Percentiles rank a stretch among this genome's conserved stretches.
Evolutionary conservation across 768 basidiomycete genomes (phyloP).

Genomic region (Hemileccinum impolitum): DNA sequence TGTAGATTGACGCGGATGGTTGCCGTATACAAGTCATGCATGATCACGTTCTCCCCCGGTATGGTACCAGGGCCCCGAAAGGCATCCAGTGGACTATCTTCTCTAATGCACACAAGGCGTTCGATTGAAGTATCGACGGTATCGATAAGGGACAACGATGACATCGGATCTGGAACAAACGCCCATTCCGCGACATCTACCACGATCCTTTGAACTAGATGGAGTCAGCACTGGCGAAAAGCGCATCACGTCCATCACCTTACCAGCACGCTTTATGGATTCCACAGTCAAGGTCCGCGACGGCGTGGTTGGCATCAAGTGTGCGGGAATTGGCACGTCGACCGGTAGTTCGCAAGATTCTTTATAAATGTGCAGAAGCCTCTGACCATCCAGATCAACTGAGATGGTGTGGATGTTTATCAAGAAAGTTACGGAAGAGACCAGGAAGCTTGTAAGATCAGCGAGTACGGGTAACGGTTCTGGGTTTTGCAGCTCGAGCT

Average conservation of each 20-base stretch:
- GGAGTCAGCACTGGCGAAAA: background rate
- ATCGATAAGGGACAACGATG: background rate
- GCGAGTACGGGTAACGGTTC: slow-evolving; percentile 5
- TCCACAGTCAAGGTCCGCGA: background rate
- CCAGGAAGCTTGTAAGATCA: slow-evolving; percentile 9
- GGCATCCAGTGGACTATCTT: background rate
- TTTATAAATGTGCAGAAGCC: slow-evolving; percentile 3
- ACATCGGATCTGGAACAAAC: background rate
- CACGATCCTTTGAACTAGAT: slow-evolving; percentile 8
- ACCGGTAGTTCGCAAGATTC: background rate
- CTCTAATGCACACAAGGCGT: background rate
- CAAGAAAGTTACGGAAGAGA: slow-evolving; percentile 12
- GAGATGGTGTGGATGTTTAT: slow-evolving; percentile 1
- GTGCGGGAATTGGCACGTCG: background rate
- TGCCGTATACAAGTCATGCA: slow-evolving; percentile 9
- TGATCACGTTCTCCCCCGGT: background rate
- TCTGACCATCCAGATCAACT: background rate
- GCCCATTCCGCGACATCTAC: slow-evolving; percentile 5
- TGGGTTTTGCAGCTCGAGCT: slow-evolving; percentile 6
- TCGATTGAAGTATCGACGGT: background rate
- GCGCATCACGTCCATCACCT: background rate
- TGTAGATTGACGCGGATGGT: background rate
- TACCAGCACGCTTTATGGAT: slow-evolving; percentile 8
- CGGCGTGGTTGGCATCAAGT: background rate
- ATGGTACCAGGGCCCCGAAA: background rate